These are phyloP conservation scores for Aspergillus brunneoviolaceus DNA, from an alignment of 2,329 filamentous ascomycete species.

Conservation along the genomic window DNA sequence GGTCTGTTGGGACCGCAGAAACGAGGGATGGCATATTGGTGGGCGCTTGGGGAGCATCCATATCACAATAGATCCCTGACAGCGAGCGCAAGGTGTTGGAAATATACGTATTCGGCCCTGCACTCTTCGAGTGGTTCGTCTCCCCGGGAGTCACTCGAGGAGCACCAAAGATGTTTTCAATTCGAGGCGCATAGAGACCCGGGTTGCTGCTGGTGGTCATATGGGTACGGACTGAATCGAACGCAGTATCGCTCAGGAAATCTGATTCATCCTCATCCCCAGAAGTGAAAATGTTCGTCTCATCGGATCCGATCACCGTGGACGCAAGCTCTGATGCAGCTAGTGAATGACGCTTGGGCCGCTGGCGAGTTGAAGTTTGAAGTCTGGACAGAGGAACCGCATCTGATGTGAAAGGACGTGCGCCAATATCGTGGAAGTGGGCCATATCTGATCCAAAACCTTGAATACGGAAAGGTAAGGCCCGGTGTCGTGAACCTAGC, in stretches of 20 bases:
- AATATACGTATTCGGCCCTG: slow-evolving; percentile 50
- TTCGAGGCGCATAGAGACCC: slow-evolving; percentile 55
- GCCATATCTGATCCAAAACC: slow-evolving; percentile 26
- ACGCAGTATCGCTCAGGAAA: slow-evolving; percentile 60
- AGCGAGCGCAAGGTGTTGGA: slow-evolving; percentile 38
- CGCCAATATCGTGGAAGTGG: slow-evolving; percentile 13
- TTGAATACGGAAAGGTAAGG: slow-evolving; percentile 26
- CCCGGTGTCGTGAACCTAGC: slow-evolving; percentile 14
- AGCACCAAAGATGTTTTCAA: slow-evolving; percentile 64
- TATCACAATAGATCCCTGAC: slow-evolving; percentile 18
- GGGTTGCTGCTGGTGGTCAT: slow-evolving; percentile 55
- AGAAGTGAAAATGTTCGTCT: slow-evolving; percentile 56
- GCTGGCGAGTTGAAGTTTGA: slow-evolving; percentile 35
- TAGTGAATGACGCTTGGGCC: slow-evolving; percentile 54
- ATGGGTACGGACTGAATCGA: slow-evolving; percentile 62
- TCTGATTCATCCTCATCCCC: slow-evolving; percentile 63
- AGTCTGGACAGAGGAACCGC: slow-evolving; percentile 29
- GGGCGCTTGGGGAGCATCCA: slow-evolving; percentile 23
- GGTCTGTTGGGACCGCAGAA: slow-evolving; percentile 10
- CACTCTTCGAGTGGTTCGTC: slow-evolving; percentile 46
- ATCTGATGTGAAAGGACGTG: slow-evolving; percentile 29
- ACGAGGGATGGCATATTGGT: slow-evolving; percentile 14
- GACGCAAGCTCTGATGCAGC: slow-evolving; percentile 60
- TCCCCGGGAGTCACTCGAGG: slow-evolving; percentile 39
- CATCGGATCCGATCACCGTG: slow-evolving; percentile 61